Percentiles rank a stretch among this genome's conserved stretches.
These are phyloP conservation scores for Fomitiporia mediterranea DNA, from an alignment of 1,284 basidiomycete species.

Conservation along the genomic window DNA sequence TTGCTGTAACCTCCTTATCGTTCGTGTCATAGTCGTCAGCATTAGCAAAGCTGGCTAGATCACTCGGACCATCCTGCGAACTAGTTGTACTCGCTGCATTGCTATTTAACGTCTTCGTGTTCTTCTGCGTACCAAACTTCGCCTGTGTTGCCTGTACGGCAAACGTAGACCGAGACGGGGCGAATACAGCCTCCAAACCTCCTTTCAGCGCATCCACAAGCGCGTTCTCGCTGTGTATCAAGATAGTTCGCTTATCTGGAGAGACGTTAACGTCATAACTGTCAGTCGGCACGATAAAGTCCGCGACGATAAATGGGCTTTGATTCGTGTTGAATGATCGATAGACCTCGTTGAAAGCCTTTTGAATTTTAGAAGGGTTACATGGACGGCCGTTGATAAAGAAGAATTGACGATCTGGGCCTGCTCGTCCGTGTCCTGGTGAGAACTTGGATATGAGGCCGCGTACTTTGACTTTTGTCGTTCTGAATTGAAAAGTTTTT, in stretches of 20 bases:
- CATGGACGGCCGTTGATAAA: slow-evolving; percentile 94
- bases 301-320: slow-evolving; percentile 57
- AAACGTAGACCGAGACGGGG: slow-evolving; percentile 66
- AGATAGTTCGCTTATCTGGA: slow-evolving; percentile 94
- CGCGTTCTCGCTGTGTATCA: slow-evolving; percentile 85
- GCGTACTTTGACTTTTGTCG: slow-evolving; percentile 46
- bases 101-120: neutral
- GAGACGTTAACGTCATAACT: slow-evolving; percentile 94
- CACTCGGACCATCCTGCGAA: neutral
- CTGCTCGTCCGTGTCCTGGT: slow-evolving; percentile 66
- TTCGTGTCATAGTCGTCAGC: neutral
- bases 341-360: slow-evolving; percentile 88
- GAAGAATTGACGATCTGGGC: slow-evolving; percentile 88
- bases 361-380: slow-evolving; percentile 75
- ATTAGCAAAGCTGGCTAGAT: neutral
- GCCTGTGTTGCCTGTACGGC: slow-evolving; percentile 37
- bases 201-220: slow-evolving; percentile 73
- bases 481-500: neutral
- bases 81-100: neutral
- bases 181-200: slow-evolving; percentile 60
- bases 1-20: neutral
- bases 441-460: slow-evolving; percentile 81
- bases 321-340: slow-evolving; percentile 74
- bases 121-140: slow-evolving; percentile 1
- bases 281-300: slow-evolving; percentile 44